phyloP scores from a whole-genome alignment of 495 filamentous ascomycete genomes.

The Acidomyces sp. region DNA sequence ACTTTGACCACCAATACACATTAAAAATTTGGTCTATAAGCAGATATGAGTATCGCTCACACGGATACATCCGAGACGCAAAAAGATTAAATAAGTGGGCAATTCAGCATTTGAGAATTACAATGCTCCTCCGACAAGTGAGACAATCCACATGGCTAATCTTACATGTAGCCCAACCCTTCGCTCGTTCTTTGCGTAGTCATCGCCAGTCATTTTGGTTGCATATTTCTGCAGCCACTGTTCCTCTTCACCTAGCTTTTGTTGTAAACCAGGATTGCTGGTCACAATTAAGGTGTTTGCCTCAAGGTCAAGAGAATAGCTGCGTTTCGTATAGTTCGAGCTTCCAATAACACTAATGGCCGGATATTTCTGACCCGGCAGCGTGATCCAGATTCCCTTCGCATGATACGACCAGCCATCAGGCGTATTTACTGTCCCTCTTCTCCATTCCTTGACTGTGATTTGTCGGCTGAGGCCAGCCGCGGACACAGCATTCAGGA shows the following conservation, averaged over 20 bases:
- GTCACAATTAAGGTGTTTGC: constrained; percentile 76
- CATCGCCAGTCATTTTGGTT: constrained; percentile 50
- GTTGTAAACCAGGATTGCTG: constrained; percentile 56
- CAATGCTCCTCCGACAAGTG: constrained; percentile 32
- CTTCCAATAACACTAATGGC: constrained; percentile 75
- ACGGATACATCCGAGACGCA: too few relatives aligned
- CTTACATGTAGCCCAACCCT: constrained; percentile 75
- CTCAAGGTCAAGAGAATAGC: constrained; percentile 84
- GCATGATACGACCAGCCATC: constrained; percentile 96
- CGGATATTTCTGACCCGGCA: constrained; percentile 42
- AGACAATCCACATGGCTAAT: constrained; percentile 72
- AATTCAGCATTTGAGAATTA: constrained; percentile 20
- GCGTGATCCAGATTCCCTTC: constrained; percentile 86
- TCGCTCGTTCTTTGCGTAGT: constrained; percentile 66
- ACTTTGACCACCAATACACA: too few relatives aligned
- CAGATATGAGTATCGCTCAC: too few relatives aligned
- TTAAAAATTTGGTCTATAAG: too few relatives aligned
- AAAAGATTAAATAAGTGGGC: too few relatives aligned
- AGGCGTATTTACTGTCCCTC: constrained; percentile 63
- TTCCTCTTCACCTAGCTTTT: constrained; percentile 61
- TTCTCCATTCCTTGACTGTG: constrained; percentile 77
- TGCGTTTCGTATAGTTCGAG: constrained; percentile 91
- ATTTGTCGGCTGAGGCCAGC: constrained; percentile 47
- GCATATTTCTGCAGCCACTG: constrained; percentile 62
- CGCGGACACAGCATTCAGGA: constrained; percentile 55